These are phyloP conservation scores for Sarocladium kiliense DNA, from an alignment of 2,329 filamentous ascomycete species.

Conservation along the genomic window DNA sequence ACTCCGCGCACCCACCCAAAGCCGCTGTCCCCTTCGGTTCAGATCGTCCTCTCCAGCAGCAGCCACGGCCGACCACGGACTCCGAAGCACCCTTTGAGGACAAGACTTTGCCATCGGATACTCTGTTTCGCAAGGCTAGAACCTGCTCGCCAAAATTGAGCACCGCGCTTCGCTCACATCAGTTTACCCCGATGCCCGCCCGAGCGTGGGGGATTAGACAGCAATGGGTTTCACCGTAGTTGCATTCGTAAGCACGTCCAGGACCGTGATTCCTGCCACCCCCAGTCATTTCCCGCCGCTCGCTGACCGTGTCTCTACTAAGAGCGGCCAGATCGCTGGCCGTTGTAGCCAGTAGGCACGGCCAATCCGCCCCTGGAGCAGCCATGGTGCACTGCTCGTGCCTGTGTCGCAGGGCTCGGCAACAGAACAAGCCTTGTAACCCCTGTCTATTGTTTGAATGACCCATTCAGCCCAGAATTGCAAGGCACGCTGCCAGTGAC, in stretches of 20 bases:
- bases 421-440: neutral
- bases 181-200: neutral
- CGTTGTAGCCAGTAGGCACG: neutral
- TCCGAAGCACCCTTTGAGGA: neutral
- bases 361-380: neutral
- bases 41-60: neutral
- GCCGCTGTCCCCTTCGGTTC: neutral
- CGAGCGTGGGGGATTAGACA: neutral
- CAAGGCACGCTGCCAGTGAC: neutral
- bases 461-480: neutral
- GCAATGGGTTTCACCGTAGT: neutral
- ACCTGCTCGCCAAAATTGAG: neutral
- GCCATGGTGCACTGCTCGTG: neutral
- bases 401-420: neutral
- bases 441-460: neutral
- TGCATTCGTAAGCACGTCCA: conserved; percentile 7
- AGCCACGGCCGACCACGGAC: neutral
- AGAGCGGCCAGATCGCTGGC: neutral
- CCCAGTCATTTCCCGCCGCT: conserved; percentile 7
- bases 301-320: neutral
- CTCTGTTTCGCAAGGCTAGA: neutral
- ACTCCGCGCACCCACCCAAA: neutral
- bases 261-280: conserved; percentile 6
- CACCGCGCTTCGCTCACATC: neutral
- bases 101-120: neutral